Percentiles rank a stretch among this genome's conserved stretches.
Evolutionary conservation across 805 yeast genomes (phyloP).

Genomic region (Hanseniaspora hatyaiensis): DNA sequence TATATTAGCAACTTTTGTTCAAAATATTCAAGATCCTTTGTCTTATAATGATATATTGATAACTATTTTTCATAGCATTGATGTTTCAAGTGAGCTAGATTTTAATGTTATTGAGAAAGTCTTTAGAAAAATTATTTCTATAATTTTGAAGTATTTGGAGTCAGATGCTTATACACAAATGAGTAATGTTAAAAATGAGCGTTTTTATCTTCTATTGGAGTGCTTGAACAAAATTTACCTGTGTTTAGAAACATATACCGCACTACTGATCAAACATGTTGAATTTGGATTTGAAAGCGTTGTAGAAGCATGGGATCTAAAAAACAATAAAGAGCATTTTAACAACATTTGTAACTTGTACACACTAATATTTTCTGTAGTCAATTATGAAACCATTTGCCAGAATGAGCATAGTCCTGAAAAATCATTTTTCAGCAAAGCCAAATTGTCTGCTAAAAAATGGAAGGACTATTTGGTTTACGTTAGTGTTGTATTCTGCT

Average conservation of each 20-base stretch:
- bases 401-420: slow-evolving; percentile 27
- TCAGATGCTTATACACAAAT: slow-evolving; percentile 19
- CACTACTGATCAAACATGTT: not conserved
- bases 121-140: slow-evolving; percentile 40
- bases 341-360: slow-evolving; percentile 26
- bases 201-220: too few relatives aligned
- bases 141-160: slow-evolving; percentile 35
- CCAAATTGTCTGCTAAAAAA: slow-evolving; percentile 34
- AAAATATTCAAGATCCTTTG: slow-evolving; percentile 19
- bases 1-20: slow-evolving; percentile 14
- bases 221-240: slow-evolving; percentile 20
- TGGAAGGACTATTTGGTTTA: slow-evolving; percentile 38
- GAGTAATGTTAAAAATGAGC: too few relatives aligned
- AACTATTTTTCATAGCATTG: slow-evolving; percentile 49
- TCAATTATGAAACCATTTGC: slow-evolving; percentile 44
- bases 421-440: slow-evolving; percentile 35
- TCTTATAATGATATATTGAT: slow-evolving; percentile 68
- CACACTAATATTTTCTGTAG: slow-evolving; percentile 38
- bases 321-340: slow-evolving; percentile 17
- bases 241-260: slow-evolving; percentile 28
- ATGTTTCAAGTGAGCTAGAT: slow-evolving; percentile 19
- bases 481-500: slow-evolving; percentile 20
- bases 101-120: slow-evolving; percentile 36
- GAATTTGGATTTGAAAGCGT: not conserved
- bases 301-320: slow-evolving; percentile 9